phyloP scores from a whole-genome alignment of 1,284 basidiomycete genomes.

The Trametes hirsuta region DNA sequence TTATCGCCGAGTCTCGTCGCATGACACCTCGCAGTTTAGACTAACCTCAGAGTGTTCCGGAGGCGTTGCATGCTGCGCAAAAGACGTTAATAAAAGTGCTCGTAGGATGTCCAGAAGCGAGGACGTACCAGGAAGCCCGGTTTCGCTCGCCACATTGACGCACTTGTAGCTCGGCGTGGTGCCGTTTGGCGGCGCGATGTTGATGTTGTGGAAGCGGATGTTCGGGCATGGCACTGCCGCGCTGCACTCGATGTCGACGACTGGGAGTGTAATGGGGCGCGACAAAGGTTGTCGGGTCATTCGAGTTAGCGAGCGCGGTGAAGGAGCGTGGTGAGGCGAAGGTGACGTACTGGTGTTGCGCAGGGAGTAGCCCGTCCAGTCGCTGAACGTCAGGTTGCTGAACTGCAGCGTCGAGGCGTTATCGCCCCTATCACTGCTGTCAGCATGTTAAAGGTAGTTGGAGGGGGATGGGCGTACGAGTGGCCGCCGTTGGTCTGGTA shows the following conservation, averaged over 20 bases:
- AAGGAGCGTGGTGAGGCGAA: not conserved
- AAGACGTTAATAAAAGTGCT: not conserved
- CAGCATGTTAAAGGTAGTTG: not conserved
- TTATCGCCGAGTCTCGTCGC: no score
- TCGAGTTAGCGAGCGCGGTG: not conserved
- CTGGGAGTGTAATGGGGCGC: constrained; percentile 30
- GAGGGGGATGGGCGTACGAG: constrained; percentile 37
- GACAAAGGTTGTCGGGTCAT: no score
- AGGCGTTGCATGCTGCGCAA: constrained; percentile 14
- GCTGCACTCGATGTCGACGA: constrained; percentile 58
- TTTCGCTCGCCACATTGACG: constrained; percentile 48
- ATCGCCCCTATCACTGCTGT: constrained; percentile 42
- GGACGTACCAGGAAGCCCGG: constrained; percentile 43
- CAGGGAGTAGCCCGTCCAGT: constrained; percentile 51
- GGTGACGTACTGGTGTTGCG: constrained; percentile 44
- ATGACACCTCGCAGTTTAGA: no score
- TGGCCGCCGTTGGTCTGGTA: constrained; percentile 58
- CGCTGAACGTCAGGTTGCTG: constrained; percentile 48
- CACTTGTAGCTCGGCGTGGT: constrained; percentile 46
- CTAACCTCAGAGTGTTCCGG: not conserved
- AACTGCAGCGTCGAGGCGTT: constrained; percentile 53
- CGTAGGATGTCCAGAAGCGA: not conserved
- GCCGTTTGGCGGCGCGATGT: constrained; percentile 42
- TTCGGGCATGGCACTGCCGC: constrained; percentile 50
- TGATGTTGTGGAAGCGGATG: constrained; percentile 48